Percentiles rank a stretch among this genome's conserved stretches.
These are phyloP conservation scores for Dothistroma septosporum DNA, from an alignment of 2,329 filamentous ascomycete genomes.

Conservation along the genomic window DNA sequence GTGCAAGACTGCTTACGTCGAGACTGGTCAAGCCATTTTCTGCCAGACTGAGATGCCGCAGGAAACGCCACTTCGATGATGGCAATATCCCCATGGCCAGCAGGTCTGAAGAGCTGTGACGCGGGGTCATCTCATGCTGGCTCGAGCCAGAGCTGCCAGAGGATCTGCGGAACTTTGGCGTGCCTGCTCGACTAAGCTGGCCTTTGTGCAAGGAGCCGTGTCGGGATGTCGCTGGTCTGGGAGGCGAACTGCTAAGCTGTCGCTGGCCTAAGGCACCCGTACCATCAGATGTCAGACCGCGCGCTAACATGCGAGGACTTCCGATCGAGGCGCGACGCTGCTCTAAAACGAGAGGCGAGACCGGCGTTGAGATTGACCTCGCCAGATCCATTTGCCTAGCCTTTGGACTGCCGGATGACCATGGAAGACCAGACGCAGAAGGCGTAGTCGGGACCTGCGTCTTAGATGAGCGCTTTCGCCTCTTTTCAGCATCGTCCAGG, in stretches of 20 bases:
- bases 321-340: slow-evolving; percentile 46
- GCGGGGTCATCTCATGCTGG: slow-evolving; percentile 52
- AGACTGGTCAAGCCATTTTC: slow-evolving; percentile 88
- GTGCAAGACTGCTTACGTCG: slow-evolving; percentile 67
- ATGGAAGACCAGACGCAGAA: slow-evolving; percentile 54
- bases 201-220: slow-evolving; percentile 63
- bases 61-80: slow-evolving; percentile 86
- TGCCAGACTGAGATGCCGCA: slow-evolving; percentile 84
- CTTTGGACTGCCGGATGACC: slow-evolving; percentile 58
- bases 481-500: slow-evolving; percentile 91
- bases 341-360: slow-evolving; percentile 54
- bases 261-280: slow-evolving; percentile 39
- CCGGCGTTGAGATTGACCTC: slow-evolving; percentile 65
- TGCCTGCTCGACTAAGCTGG: slow-evolving; percentile 52
- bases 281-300: slow-evolving; percentile 54
- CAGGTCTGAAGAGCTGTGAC: slow-evolving; percentile 73
- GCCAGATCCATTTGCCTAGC: slow-evolving; percentile 62
- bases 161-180: slow-evolving; percentile 71
- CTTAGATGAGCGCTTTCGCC: slow-evolving; percentile 77
- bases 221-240: slow-evolving; percentile 69
- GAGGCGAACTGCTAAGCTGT: slow-evolving; percentile 76
- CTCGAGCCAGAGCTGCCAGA: slow-evolving; percentile 90
- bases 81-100: slow-evolving; percentile 68
- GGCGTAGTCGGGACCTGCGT: slow-evolving; percentile 66
- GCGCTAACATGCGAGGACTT: slow-evolving; percentile 51